Percentiles rank a stretch among this genome's conserved stretches.
These are phyloP conservation scores for Gynandropsis gynandra DNA, from an alignment of 345 rosid species.

Conservation along the genomic window DNA sequence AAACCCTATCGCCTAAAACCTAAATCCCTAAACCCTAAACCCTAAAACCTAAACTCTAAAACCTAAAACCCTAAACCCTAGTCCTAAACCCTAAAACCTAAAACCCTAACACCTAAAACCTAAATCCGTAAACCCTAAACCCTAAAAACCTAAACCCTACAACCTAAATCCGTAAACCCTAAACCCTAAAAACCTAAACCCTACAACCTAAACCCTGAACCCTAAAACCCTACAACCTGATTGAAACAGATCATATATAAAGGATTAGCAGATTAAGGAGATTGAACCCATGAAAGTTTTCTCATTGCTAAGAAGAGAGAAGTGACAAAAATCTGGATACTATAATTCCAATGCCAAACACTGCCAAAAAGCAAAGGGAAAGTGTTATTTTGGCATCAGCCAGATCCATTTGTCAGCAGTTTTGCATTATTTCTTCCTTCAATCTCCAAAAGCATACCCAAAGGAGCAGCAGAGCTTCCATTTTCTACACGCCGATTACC, in stretches of 20 bases:
- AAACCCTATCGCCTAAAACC: background rate
- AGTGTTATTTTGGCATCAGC: background rate
- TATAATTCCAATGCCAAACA: slow-evolving; percentile 8
- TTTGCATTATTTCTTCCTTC: slow-evolving; percentile 7
- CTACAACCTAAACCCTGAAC: slow-evolving; percentile 2
- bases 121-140: background rate
- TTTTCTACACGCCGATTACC: background rate
- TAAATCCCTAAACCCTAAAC: too few relatives aligned
- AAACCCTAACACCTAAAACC: background rate
- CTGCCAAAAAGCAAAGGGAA: background rate
- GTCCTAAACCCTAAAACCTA: background rate
- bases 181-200: background rate
- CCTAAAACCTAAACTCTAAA: too few relatives aligned
- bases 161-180: background rate
- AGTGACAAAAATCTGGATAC: slow-evolving; percentile 14
- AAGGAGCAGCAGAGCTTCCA: background rate
- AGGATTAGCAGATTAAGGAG: too few relatives aligned
- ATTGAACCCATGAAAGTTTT: too few relatives aligned
- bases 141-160: slow-evolving; percentile 1
- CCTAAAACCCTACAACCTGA: too few relatives aligned
- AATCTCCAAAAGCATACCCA: background rate
- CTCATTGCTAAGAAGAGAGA: slow-evolving; percentile 12
- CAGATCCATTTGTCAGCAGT: background rate
- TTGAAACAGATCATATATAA: too few relatives aligned
- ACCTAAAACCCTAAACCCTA: slow-evolving; percentile 8